These are phyloP conservation scores for Basidioascus undulatus DNA, from an alignment of 768 basidiomycete species.

Conservation along the genomic window DNA sequence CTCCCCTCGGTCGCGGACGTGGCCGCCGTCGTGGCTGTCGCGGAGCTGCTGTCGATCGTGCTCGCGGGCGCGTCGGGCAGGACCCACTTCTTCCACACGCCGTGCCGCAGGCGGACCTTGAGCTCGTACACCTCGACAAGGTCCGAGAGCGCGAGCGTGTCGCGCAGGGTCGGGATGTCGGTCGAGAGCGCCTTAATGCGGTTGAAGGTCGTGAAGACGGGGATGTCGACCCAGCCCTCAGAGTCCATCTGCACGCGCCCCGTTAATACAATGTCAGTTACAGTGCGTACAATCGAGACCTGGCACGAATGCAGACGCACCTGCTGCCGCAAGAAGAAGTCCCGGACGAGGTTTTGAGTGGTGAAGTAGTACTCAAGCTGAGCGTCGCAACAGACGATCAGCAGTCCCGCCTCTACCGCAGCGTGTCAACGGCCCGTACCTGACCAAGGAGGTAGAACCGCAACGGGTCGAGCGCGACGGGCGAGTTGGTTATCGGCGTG, in stretches of 20 bases:
- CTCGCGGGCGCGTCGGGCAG: conserved; percentile 37
- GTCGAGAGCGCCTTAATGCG: conserved; percentile 44
- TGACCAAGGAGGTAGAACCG: conserved; percentile 41
- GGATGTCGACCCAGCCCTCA: conserved; percentile 62
- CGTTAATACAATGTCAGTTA: background rate
- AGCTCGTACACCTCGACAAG: conserved; percentile 40
- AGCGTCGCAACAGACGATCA: conserved; percentile 3
- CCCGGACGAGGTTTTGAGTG: conserved; percentile 67
- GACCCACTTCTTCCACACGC: conserved; percentile 35
- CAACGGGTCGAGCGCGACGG: conserved; percentile 39
- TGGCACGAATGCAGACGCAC: conserved; percentile 23
- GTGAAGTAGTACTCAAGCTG: conserved; percentile 86
- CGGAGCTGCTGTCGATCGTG: no score
- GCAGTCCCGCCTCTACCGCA: background rate
- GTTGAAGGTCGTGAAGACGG: conserved; percentile 65
- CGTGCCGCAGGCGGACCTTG: conserved; percentile 35
- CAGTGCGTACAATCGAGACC: background rate
- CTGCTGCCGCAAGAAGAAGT: conserved; percentile 53
- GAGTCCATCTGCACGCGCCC: conserved; percentile 54
- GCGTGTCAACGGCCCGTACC: conserved; percentile 8
- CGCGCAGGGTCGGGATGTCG: conserved; percentile 32
- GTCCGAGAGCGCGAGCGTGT: conserved; percentile 40
- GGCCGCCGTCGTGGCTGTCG: no score
- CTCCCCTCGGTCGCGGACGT: no score
- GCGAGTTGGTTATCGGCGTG: no score